Evolutionary conservation across 345 rosid genomes (phyloP).

Genomic region (Brassica rapa): DNA sequence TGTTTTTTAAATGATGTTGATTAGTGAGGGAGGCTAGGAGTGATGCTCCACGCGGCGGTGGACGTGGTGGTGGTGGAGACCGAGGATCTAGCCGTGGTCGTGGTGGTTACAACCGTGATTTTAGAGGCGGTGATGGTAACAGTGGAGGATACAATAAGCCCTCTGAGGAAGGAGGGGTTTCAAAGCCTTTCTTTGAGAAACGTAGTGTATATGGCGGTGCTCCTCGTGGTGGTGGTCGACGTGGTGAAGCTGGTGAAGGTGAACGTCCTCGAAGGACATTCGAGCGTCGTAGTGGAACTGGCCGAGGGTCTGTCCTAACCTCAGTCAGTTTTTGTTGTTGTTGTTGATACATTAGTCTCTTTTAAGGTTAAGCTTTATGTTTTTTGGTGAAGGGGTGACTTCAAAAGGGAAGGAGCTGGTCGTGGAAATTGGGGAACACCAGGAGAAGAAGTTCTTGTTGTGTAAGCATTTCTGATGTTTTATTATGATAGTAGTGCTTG

Average conservation of each 20-base stretch:
- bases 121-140: slow-evolving; percentile 48
- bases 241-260: slow-evolving; percentile 66
- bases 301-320: slow-evolving; percentile 70
- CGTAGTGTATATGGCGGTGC: slow-evolving; percentile 31
- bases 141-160: slow-evolving; percentile 61
- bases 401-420: slow-evolving; percentile 91
- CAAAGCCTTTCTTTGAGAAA: slow-evolving; percentile 51
- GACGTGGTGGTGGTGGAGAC: slow-evolving; percentile 54
- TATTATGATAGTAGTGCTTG: background rate
- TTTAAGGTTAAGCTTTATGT: background rate
- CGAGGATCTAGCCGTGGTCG: slow-evolving; percentile 62
- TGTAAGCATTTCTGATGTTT: slow-evolving; percentile 47
- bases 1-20: slow-evolving; percentile 12
- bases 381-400: slow-evolving; percentile 54
- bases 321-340: background rate
- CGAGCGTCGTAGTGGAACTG: slow-evolving; percentile 95
- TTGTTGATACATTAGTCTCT: background rate
- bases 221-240: slow-evolving; percentile 75
- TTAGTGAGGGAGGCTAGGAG: slow-evolving; percentile 76
- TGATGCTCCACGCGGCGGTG: slow-evolving; percentile 69
- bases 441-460: slow-evolving; percentile 63
- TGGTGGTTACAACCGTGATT: slow-evolving; percentile 67
- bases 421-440: slow-evolving; percentile 95
- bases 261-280: slow-evolving; percentile 73
- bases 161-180: slow-evolving; percentile 68